A percentile compares a stretch with the other conserved stretches of the same genome.
Evolutionary conservation across 139 green algal genomes (phyloP).

Genomic region (Pleodorina starrii): DNA sequence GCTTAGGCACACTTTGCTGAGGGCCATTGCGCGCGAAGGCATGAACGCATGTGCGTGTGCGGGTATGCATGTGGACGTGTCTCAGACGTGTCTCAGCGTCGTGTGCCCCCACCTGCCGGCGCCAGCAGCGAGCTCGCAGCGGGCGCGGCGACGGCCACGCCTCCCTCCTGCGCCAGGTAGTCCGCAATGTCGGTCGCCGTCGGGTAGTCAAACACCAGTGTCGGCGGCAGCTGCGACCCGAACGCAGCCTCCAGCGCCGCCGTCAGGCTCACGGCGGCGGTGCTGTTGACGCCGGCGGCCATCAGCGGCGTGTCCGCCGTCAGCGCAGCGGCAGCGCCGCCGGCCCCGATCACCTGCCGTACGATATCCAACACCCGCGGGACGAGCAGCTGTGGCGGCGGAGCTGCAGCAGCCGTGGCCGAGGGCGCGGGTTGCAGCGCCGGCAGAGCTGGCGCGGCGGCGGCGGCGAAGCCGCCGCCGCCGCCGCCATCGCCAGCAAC

Average conservation of each 20-base stretch:
- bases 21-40: too few species aligned
- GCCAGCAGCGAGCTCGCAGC: too few species aligned
- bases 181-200: conserved; percentile 63
- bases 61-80: too few species aligned
- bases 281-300: conserved; percentile 69
- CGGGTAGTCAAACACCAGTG: conserved; percentile 78
- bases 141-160: too few species aligned
- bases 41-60: too few species aligned
- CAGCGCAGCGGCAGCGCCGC: conserved; percentile 39
- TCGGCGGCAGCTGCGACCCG: conserved; percentile 62
- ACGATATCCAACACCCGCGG: neutral
- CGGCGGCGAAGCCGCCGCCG: neutral
- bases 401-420: neutral
- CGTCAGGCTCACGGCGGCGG: conserved; percentile 67
- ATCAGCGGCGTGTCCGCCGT: conserved; percentile 77
- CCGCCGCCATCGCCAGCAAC: neutral
- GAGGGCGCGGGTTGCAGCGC: neutral
- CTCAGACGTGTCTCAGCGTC: too few species aligned
- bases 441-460: neutral
- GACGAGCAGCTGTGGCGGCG: neutral
- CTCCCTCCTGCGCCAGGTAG: conserved; percentile 53
- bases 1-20: too few species aligned
- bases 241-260: conserved; percentile 59
- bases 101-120: too few species aligned
- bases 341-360: neutral